Base-by-base conservation (phyloP, 495 filamentous ascomycete species). In the Annulohypoxylon maeteangense region DNA sequence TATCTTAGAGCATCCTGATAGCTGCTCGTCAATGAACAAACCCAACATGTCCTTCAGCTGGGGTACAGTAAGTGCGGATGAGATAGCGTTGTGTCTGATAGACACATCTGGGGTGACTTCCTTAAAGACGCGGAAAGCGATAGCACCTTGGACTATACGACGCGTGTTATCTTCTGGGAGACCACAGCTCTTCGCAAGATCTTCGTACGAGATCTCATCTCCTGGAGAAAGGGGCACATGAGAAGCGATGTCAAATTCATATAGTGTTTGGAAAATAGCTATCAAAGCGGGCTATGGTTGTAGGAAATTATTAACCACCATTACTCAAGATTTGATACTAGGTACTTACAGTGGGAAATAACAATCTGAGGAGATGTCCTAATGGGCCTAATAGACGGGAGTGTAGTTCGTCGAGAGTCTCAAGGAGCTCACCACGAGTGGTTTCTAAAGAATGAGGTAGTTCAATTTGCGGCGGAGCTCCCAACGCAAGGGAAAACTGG, bases 91-190 rank as follows among this genome's bases (percentile, higher is more conserved):
- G 48, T 83, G 84, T 60, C 82, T 83, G 6, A 79, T 77, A 1
- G 86, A 76, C 1, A 80, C 54, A 5, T 81, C 82, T 0, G 82
- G 79, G 5, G 59, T 36, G 1, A 75, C 78, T 64, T 87, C 85
- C 7, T 76, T 72, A 76, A 88, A 87, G 56, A 86, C 76, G 22
- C 78, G 78, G 47, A 82, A 78, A 16, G 78, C 79, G 65, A 85
- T 81, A 0, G 83, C 85, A 56, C 82, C 78, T 8, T 83, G 83
- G 10, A 86, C 67, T 36, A 87, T 69, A 11, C 83, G 79, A 18
- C 78, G 76, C 18, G 81, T 63, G 36, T 81, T 76, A 11, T 74
- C 67, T 36, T 76, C 71, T 10, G 76, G 63, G 12, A 83, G 29
- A 1, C 77, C 76, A 23, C 72, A 70, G 20, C 56, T 58, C n/a